These are phyloP conservation scores for Neobulgaria alba DNA, from an alignment of 2,329 filamentous ascomycete species.

Conservation along the genomic window DNA sequence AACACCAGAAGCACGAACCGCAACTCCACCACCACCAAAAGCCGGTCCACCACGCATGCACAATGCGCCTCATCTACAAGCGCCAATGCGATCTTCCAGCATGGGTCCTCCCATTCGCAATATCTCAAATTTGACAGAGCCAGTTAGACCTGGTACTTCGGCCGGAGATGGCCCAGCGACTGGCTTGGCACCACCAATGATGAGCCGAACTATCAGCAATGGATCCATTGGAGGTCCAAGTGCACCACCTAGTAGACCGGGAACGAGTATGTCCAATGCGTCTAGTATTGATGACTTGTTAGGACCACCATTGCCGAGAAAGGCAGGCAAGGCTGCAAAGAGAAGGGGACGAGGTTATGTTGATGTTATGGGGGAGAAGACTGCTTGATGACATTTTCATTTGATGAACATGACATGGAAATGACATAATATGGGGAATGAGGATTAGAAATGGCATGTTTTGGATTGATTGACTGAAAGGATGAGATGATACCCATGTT, in stretches of 20 bases:
- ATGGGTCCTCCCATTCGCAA: slow-evolving; percentile 1
- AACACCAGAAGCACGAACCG: slow-evolving; percentile 47
- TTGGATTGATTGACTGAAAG: too few relatives aligned
- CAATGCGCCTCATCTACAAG: slow-evolving; percentile 9
- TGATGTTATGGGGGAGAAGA: slow-evolving; percentile 69
- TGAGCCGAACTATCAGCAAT: slow-evolving; percentile 22
- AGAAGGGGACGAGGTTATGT: slow-evolving; percentile 87
- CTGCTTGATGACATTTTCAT: too few relatives aligned
- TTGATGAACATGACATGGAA: too few relatives aligned
- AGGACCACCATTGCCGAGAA: slow-evolving; percentile 62
- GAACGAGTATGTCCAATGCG: slow-evolving; percentile 81
- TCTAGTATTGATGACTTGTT: slow-evolving; percentile 91
- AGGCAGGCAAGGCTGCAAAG: slow-evolving; percentile 57
- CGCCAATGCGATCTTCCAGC: background rate
- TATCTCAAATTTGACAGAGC: background rate
- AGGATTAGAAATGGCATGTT: too few relatives aligned
- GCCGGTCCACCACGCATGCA: slow-evolving; percentile 35
- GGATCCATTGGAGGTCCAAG: slow-evolving; percentile 18
- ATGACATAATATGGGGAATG: too few relatives aligned
- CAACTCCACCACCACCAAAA: slow-evolving; percentile 73
- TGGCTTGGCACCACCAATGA: slow-evolving; percentile 13
- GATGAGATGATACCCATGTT: too few relatives aligned
- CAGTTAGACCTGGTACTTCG: background rate
- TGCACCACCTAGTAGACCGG: slow-evolving; percentile 55
- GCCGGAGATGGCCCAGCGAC: background rate